These are phyloP conservation scores for Penicillium coffeae DNA, from an alignment of 495 filamentous ascomycete genomes.

Conservation along the genomic window DNA sequence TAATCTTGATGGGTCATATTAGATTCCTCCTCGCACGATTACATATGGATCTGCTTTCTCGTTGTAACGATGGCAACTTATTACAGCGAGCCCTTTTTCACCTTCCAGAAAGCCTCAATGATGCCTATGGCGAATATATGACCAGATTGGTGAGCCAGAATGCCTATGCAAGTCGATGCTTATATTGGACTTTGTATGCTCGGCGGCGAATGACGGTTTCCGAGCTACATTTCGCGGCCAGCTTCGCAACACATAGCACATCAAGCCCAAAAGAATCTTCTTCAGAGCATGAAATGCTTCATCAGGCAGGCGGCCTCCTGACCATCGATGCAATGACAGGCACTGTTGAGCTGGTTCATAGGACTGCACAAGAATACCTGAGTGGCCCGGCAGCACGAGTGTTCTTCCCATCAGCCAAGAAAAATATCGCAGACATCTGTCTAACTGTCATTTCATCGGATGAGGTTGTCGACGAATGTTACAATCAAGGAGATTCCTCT, in stretches of 20 bases:
- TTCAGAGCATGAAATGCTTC: conserved; percentile 19
- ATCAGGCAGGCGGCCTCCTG: conserved; percentile 20
- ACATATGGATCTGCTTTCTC: conserved; percentile 26
- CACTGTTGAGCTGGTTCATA: conserved; percentile 27
- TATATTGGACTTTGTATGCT: conserved; percentile 32
- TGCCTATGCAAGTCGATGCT: conserved; percentile 14
- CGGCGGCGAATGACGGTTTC: conserved; percentile 22
- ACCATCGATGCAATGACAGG: conserved; percentile 23
- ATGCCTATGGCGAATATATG: conserved; percentile 35
- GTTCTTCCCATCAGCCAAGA: conserved; percentile 30
- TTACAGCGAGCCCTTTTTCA: conserved; percentile 25
- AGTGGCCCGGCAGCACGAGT: conserved; percentile 25
- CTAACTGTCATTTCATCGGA: conserved; percentile 24
- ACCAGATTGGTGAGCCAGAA: conserved; percentile 25
- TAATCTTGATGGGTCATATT: background rate
- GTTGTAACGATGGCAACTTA: conserved; percentile 18
- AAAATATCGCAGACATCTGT: conserved; percentile 31
- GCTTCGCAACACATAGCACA: background rate
- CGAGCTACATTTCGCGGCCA: conserved; percentile 22
- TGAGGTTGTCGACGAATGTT: conserved; percentile 36
- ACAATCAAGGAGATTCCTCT: conserved; percentile 11
- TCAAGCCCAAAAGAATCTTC: background rate
- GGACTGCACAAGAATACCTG: conserved; percentile 33
- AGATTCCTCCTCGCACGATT: conserved; percentile 32
- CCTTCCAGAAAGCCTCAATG: conserved; percentile 28